Evolutionary conservation across 2,329 filamentous ascomycete genomes (phyloP), one percentile per base, ranked within the genome.

Genomic region (Laburnicola sp.): DNA sequence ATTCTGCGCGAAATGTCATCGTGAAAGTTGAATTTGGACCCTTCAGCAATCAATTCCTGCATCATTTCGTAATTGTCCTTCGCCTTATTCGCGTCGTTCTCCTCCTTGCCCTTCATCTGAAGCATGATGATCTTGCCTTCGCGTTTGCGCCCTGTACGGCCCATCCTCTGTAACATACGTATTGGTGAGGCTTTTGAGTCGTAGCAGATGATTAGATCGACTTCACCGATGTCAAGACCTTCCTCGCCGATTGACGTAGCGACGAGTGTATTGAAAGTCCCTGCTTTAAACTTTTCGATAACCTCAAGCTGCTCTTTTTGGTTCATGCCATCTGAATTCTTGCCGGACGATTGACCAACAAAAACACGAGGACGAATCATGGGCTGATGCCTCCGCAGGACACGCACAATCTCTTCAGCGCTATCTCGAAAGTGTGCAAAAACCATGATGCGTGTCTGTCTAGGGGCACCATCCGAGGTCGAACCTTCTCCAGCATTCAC

Each of bases 211-310:
- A 99, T 99, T 4, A 97, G 81, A 71, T 99, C 94, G 11, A 99
- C 91, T 71, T 97, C 92, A 39, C 94, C 94, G 69, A 99, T 99
- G 71, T 99, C 94, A n/a, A 99, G 79, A 56, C 94, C 94, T 78
- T 99, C 94, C 74, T 99, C 94, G 36, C 94, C 94, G 57, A 99
- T 97, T 0, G 93, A 97, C 0, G 94, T 99, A n/a, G 94, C 94
- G 21, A 99, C 92, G 16, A 99, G 85, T 0, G 96, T 94, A 65
- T 99, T 99, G 76, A 89, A 96, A 16, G 83, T 85, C 2, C 94
- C 95, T 4, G 79, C 80, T 66, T 94, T 94, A 79, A 99, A 99
- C 60, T 88, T 86, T 45, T 90, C 81, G 54, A 99, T 91, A 7
- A 93, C 86, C 51, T 88, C 84, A 35, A 96, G 86, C 69, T 99